Conservation (phyloP, 164 flowering plant genomes). For the Cinnamomum chago region DNA sequence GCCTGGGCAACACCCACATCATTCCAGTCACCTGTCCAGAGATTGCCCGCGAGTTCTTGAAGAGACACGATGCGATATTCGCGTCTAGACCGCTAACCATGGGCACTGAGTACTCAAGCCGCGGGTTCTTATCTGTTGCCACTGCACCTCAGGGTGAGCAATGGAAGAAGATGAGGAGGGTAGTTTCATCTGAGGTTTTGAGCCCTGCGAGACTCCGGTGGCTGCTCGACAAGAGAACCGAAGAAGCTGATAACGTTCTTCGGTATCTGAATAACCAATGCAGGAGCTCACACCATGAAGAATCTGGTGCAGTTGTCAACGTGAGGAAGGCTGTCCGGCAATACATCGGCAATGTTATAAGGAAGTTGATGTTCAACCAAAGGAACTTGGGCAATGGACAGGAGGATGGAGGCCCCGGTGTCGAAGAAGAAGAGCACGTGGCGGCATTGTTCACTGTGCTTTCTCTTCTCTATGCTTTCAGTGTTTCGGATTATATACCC, state of each 20-base stretch:
- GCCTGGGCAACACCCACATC: constrained; percentile 21
- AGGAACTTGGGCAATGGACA: constrained; percentile 25
- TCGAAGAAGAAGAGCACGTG: constrained; percentile 23
- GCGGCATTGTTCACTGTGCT: constrained; percentile 21
- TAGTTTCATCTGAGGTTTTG: constrained; percentile 27
- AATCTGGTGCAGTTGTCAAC: constrained; percentile 5
- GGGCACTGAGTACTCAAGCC: constrained; percentile 23
- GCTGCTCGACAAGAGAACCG: constrained; percentile 27
- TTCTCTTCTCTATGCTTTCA: constrained; percentile 19
- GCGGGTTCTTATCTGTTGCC: constrained; percentile 21
- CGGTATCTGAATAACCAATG: constrained; percentile 24
- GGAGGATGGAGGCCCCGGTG: constrained; percentile 23
- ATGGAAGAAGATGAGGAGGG: constrained; percentile 38
- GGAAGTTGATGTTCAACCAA: constrained; percentile 24
- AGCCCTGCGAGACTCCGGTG: constrained; percentile 24
- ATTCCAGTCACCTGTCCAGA: constrained; percentile 30
- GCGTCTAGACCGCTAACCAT: constrained; percentile 26
- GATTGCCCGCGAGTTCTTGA: constrained; percentile 27
- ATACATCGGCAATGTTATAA: constrained; percentile 26
- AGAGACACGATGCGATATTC: constrained; percentile 26
- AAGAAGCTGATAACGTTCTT: constrained; percentile 36
- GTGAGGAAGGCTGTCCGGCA: constrained; percentile 10
- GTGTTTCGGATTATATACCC: constrained; percentile 30
- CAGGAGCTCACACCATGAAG: not conserved
- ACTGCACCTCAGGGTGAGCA: constrained; percentile 28